Evolutionary conservation across 208 protist genomes (phyloP), one percentile per base, ranked within the genome.

Genomic region (Histomonas meleagridis): DNA sequence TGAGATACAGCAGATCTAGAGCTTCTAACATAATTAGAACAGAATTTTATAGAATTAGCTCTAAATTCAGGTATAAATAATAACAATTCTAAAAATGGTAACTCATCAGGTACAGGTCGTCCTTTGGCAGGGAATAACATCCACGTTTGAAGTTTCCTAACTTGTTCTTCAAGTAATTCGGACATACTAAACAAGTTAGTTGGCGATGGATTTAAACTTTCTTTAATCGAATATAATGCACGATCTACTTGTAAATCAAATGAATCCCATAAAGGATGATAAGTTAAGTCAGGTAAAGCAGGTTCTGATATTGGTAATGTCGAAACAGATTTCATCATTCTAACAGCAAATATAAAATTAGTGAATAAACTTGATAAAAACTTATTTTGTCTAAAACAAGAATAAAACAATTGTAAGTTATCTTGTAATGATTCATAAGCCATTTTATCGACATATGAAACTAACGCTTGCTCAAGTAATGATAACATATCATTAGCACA

Each of bases 401-500:
- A 10, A 28, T 51, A 81, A 43, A 38, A 81, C 21, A 81, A 9
- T 81, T 48, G 10, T 51, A 51, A 5, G 12, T 81, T 43, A 43
- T 26, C 7, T 43, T 12, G 18, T 1, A 81, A 21, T 46, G 3
- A 14, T 51, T 81, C 70, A 48, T 9, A 81, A 12, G n/a, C 70
- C 70, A 81, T 81, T 81, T 81, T 32, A 43, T 81, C 70, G 51
- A 81, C 70, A 43, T 81, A 81, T 23, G 70, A 35, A 51, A 51
- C 70, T 7, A 81, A 23, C 2, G 70, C 70, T 3, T 81, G 48
- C 51, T 81, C 70, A n/a, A 81, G 70, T 12, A 81, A 10, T 26
- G 23, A 23, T 5, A 81, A 23, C n/a, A 81, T 81, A 46, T 81
- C n/a, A n/a, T 32, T 46, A 38, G 70, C 32, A 1, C 48, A n/a